Evolutionary conservation across 345 rosid genomes (phyloP).

Genomic region (Rhodomyrtus tomentosa): DNA sequence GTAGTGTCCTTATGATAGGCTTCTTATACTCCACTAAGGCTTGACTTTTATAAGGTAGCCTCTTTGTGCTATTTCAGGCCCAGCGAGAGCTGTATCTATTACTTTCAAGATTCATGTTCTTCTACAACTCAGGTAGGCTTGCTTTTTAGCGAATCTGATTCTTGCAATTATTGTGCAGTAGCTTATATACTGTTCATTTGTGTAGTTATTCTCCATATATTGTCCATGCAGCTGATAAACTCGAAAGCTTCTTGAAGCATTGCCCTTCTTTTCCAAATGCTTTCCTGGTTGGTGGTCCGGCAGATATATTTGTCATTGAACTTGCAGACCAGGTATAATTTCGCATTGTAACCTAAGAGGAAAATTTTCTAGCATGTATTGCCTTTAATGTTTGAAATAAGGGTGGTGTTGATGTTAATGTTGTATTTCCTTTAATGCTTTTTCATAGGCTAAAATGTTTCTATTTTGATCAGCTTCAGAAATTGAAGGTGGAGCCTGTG

Average conservation of each 20-base stretch:
- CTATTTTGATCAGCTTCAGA: constrained; percentile 56
- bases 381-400: not conserved
- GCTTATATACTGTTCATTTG: not conserved
- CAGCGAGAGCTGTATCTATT: constrained; percentile 76
- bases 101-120: constrained; percentile 83
- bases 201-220: not conserved
- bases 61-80: constrained; percentile 32
- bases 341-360: not conserved
- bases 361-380: not conserved
- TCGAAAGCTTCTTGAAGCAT: constrained; percentile 59
- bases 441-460: not conserved
- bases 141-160: not conserved
- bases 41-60: not conserved
- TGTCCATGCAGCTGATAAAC: constrained; percentile 59
- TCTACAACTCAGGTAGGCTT: constrained; percentile 70
- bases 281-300: constrained; percentile 80
- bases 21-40: not conserved
- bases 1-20: not conserved
- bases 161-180: not conserved
- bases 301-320: constrained; percentile 87
- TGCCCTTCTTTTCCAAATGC: constrained; percentile 76
- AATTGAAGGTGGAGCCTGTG: constrained; percentile 95
- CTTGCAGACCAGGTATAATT: constrained; percentile 81
- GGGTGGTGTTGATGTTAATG: too few species aligned
- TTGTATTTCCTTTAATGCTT: not conserved